These are phyloP conservation scores for Domatiomyces globalis DNA, from an alignment of 2,329 filamentous ascomycete genomes.

Conservation along the genomic window DNA sequence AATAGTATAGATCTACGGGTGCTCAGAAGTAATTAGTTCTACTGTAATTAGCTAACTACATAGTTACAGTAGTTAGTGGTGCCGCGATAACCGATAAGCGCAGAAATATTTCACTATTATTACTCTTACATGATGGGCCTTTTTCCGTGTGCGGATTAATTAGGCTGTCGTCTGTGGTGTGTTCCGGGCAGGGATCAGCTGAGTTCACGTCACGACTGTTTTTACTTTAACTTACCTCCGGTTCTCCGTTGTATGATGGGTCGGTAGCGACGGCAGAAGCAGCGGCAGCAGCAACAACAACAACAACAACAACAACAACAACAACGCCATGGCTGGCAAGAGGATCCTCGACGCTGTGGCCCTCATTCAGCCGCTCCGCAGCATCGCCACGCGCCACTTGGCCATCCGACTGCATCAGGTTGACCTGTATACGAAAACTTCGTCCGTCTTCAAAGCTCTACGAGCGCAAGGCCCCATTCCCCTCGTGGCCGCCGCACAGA, in stretches of 20 bases:
- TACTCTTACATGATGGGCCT: too few relatives aligned
- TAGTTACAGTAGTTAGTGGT: too few relatives aligned
- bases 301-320: not conserved
- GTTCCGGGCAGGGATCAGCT: not conserved
- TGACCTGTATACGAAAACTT: slow-evolving; percentile 50
- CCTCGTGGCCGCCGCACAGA: slow-evolving; percentile 6
- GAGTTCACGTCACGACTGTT: not conserved
- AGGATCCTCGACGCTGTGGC: slow-evolving; percentile 57
- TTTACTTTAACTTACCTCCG: not conserved
- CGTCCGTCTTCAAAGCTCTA: slow-evolving; percentile 48
- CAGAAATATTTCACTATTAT: too few relatives aligned
- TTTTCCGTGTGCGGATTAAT: too few relatives aligned
- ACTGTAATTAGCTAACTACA: too few relatives aligned
- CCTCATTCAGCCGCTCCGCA: slow-evolving; percentile 54
- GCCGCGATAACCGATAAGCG: too few relatives aligned
- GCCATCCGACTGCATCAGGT: slow-evolving; percentile 46
- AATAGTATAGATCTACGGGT: too few relatives aligned
- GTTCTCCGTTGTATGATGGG: not conserved
- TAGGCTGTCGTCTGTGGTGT: not conserved
- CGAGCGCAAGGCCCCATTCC: slow-evolving; percentile 30
- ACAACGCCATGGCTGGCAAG: slow-evolving; percentile 38
- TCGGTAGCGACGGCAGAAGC: not conserved
- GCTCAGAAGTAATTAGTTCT: too few relatives aligned
- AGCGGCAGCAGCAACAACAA: not conserved
- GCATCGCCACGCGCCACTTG: slow-evolving; percentile 50